Base-by-base conservation (phyloP, 2,329 filamentous ascomycete species). In the Cordyceps pruinosa region DNA sequence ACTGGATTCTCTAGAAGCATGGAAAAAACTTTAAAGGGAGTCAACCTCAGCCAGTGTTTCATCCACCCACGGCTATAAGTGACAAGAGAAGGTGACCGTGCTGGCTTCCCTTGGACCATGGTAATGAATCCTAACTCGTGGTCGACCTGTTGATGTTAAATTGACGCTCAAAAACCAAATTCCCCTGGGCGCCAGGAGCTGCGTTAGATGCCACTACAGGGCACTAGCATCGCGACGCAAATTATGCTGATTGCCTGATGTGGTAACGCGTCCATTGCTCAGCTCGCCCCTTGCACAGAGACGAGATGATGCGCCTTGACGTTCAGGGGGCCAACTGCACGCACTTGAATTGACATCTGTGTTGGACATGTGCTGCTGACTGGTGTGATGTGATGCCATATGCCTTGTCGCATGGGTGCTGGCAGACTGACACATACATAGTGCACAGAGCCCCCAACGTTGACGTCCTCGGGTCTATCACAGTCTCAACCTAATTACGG, bases 401-500 rank as follows among this genome's bases (percentile, higher is more conserved):
- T 51, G 13, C 21, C 26, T 41, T 19, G 34, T 21, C 21, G 46
- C 34, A 37, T 37, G 34, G 34, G 9, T 13, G 4, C 5, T 34
- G 34, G 34, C 13, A 37, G 34, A 17, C n/a, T 5, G 35, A 15
- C n/a, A n/a, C n/a, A n/a, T n/a, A n/a, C n/a, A 2, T 41, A 41
- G 13, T 32, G 15, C 10, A n/a, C 26, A 44, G 8, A 32, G 34
- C n/a, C 23, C 12, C 28, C 25, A 46, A n/a, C 32, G 32, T 41
- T 34, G 17, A 39, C 25, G 17, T 9, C 17, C 39, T 35, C 15
- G 30, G 28, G 5, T 19, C 12, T 25, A 2, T 39, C 32, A 21
- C 30, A 30, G 34, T 47, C 41, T 55, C 42, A 55, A 46, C 25
- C 32, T 46, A 47, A 47, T 55, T 55, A 32, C 52, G 23, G 44